Base-by-base conservation (phyloP, 495 filamentous ascomycete species). In the Usnea hakonensis region DNA sequence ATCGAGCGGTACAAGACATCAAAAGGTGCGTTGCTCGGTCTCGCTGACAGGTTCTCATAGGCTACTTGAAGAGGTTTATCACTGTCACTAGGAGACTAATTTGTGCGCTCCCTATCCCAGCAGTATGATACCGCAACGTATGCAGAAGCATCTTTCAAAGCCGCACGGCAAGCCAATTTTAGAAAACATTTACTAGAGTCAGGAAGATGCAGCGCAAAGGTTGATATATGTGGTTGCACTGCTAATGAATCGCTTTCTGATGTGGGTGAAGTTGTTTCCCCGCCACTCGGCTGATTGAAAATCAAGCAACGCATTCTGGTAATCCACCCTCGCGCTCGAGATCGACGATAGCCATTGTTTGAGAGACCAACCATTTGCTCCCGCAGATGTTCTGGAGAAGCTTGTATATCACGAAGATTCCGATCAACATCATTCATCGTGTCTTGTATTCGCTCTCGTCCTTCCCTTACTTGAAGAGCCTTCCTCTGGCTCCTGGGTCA, bases 111-210 rank as follows among this genome's bases (percentile, higher is more conserved):
- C 35, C 60, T 37, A 23, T 44, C 41, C 60, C 64, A 66, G 54
- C 64, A 66, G 43, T 66, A 66, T n/a, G 64, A 66, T 36, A 63
- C 60, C 28, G 64, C 64, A 28, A 66, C 40, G 33, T 58, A 66
- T 28, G 40, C 23, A 6, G 28, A 28, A 53, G 58, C 26, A 50
- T 61, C 58, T 46, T 19, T 44, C 58, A 61, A 21, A 8, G 46
- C 36, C 26, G 58, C 26, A 16, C 58, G 43, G 28, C 30, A 17
- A 8, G 17, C 46, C 58, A 61, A 50, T 53, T 52, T 50, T 21
- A 61, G 33, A 23, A 2, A n/a, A 9, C 28, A 53, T 9, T 32
- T 13, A 33, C 32, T 9, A 52, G 10, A 38, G 32, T 11, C 16
- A 19, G 13, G 21, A 38, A 35, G 14, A 35, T 33, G 37, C 26